Evolutionary conservation across 2,329 filamentous ascomycete species (phyloP).

Genomic region (Ascochyta viciae-villosae): DNA sequence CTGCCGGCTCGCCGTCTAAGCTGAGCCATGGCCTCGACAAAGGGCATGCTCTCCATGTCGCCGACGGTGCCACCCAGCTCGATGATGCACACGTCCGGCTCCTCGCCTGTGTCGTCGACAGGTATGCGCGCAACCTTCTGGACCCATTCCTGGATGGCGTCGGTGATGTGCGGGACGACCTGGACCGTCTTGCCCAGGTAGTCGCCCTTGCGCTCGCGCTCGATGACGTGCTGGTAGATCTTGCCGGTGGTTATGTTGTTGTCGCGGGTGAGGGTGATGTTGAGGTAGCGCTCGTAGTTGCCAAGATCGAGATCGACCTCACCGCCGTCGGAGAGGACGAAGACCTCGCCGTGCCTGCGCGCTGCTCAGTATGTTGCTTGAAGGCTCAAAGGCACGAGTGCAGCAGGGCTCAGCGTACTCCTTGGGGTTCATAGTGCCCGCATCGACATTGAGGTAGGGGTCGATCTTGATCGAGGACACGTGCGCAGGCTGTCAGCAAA

Average conservation of each 20-base stretch:
- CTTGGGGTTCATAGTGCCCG: constrained; percentile 73
- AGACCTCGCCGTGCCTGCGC: constrained; percentile 81
- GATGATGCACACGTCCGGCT: constrained; percentile 92
- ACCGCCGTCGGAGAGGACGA: constrained; percentile 84
- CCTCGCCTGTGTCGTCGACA: constrained; percentile 81
- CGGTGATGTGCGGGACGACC: constrained; percentile 89
- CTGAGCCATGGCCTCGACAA: constrained; percentile 85
- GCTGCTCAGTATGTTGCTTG: constrained; percentile 20
- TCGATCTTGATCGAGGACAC: constrained; percentile 74
- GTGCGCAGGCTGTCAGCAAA: constrained; percentile 52
- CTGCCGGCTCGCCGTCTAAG: constrained; percentile 74
- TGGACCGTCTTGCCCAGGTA: constrained; percentile 91
- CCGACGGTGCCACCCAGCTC: constrained; percentile 74
- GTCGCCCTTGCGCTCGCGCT: constrained; percentile 73
- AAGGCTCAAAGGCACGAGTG: not conserved
- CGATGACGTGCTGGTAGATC: constrained; percentile 89
- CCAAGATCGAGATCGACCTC: constrained; percentile 78
- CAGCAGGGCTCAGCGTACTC: constrained; percentile 54
- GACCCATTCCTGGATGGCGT: constrained; percentile 93
- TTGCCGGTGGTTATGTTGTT: constrained; percentile 99
- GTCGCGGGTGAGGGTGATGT: constrained; percentile 80
- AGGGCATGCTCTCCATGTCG: constrained; percentile 87
- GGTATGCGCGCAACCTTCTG: constrained; percentile 83
- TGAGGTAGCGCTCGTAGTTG: constrained; percentile 82
- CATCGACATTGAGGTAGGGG: constrained; percentile 78